These are phyloP conservation scores for Nidula microcarpa DNA, from an alignment of 768 basidiomycete species.

Conservation along the genomic window DNA sequence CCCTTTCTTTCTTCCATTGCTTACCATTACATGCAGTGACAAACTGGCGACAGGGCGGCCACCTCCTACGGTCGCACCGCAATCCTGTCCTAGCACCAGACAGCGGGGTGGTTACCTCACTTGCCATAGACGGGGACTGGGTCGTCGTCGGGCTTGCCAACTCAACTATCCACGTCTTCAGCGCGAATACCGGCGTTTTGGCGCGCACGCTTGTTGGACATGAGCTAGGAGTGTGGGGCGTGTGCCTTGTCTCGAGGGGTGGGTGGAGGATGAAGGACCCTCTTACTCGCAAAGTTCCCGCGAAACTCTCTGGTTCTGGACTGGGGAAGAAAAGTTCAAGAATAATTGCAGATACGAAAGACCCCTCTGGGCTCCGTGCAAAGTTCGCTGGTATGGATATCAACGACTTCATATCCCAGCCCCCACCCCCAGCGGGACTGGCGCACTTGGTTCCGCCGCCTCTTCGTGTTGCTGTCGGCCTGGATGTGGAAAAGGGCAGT, in stretches of 20 bases:
- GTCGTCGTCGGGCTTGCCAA: constrained; percentile 90
- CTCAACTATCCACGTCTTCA: constrained; percentile 81
- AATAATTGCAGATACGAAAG: background rate
- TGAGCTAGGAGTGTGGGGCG: constrained; percentile 89
- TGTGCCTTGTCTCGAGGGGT: constrained; percentile 73
- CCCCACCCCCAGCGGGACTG: background rate
- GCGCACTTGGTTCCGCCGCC: background rate
- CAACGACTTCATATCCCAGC: background rate
- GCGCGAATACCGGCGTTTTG: constrained; percentile 72
- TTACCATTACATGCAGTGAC: constrained; percentile 43
- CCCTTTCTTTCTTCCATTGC: constrained; percentile 1
- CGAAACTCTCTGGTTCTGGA: background rate
- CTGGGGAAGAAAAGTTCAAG: background rate
- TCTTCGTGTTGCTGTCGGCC: background rate
- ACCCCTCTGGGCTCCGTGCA: background rate
- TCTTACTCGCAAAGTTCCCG: too few species aligned
- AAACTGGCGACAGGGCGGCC: constrained; percentile 79
- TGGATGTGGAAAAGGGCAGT: background rate
- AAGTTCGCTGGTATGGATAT: background rate
- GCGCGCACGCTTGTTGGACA: constrained; percentile 81
- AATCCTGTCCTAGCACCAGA: constrained; percentile 37
- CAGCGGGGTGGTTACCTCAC: constrained; percentile 77
- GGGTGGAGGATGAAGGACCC: constrained; percentile 23
- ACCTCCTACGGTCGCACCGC: constrained; percentile 63
- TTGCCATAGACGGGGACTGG: constrained; percentile 80